phyloP scores from a whole-genome alignment of 1,139 yeast species.

The Kluyveromyces sp. region DNA sequence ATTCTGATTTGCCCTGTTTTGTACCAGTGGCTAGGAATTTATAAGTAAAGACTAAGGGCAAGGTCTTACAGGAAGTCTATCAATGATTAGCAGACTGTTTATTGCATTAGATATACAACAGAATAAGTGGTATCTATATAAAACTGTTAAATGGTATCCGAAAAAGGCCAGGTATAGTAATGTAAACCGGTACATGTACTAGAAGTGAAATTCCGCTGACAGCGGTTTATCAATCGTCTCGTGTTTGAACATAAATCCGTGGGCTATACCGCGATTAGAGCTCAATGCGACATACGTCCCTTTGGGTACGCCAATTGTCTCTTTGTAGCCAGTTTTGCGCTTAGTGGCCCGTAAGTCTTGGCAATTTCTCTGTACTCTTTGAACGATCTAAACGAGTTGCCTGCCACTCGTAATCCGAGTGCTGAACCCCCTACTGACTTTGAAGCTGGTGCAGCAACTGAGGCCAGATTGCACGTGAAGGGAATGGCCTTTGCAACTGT shows the following conservation, averaged over 20 bases:
- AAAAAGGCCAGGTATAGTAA: neutral
- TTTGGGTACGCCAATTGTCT: conserved; percentile 16
- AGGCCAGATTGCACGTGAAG: neutral
- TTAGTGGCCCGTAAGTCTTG: conserved; percentile 27
- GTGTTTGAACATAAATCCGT: neutral
- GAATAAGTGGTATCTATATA: neutral
- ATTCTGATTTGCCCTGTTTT: conserved; percentile 23
- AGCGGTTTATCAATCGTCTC: too few species aligned
- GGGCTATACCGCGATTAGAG: neutral
- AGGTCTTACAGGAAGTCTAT: neutral
- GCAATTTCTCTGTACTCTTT: conserved; percentile 26
- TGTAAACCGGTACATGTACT: neutral
- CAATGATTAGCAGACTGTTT: neutral
- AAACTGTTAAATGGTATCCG: neutral
- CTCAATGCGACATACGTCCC: neutral
- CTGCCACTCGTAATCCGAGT: conserved; percentile 7
- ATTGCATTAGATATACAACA: neutral
- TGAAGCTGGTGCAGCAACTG: conserved; percentile 9
- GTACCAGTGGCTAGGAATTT: conserved; percentile 7
- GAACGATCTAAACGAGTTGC: conserved; percentile 23
- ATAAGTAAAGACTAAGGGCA: neutral
- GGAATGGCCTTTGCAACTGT: conserved; percentile 17
- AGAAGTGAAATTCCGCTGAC: neutral
- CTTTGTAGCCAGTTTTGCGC: conserved; percentile 20
- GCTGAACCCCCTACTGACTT: conserved; percentile 20